These are phyloP conservation scores for Candida berthetii DNA, from an alignment of 805 yeast species.

Conservation along the genomic window DNA sequence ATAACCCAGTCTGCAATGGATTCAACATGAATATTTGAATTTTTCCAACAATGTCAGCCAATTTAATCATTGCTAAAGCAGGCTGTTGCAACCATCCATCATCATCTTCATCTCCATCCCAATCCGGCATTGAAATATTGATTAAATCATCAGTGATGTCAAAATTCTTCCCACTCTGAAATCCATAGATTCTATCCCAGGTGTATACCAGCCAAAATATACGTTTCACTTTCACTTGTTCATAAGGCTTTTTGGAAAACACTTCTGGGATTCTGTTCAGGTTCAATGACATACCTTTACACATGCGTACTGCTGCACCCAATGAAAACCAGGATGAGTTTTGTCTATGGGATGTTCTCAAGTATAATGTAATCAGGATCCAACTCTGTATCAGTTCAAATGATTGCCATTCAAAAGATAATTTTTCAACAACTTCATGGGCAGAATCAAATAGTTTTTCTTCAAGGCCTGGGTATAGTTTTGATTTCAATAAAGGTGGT, in stretches of 20 bases:
- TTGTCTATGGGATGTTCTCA: constrained; percentile 38
- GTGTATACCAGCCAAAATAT: constrained; percentile 51
- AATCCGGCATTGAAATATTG: constrained; percentile 24
- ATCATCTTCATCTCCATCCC: constrained; percentile 19
- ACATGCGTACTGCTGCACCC: constrained; percentile 35
- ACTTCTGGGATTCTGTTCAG: constrained; percentile 21
- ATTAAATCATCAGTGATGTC: constrained; percentile 31
- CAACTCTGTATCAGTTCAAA: constrained; percentile 45
- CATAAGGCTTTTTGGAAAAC: constrained; percentile 22
- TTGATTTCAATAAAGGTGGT: constrained; percentile 11
- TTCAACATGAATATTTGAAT: constrained; percentile 26
- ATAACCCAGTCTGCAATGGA: constrained; percentile 7
- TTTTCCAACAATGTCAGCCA: constrained; percentile 32
- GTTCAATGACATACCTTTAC: constrained; percentile 38
- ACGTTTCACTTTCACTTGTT: constrained; percentile 39
- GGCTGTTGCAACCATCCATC: constrained; percentile 47
- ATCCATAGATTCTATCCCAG: constrained; percentile 45
- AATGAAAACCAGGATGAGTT: constrained; percentile 35
- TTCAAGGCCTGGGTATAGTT: constrained; percentile 24
- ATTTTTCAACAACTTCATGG: constrained; percentile 28
- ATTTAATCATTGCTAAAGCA: constrained; percentile 37
- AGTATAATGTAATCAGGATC: constrained; percentile 37
- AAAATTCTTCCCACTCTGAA: constrained; percentile 44
- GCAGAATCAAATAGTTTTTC: constrained; percentile 35
- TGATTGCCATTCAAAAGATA: constrained; percentile 46